Conservation (phyloP, 1,284 basidiomycete species). For the Ceratobasidium sp. region DNA sequence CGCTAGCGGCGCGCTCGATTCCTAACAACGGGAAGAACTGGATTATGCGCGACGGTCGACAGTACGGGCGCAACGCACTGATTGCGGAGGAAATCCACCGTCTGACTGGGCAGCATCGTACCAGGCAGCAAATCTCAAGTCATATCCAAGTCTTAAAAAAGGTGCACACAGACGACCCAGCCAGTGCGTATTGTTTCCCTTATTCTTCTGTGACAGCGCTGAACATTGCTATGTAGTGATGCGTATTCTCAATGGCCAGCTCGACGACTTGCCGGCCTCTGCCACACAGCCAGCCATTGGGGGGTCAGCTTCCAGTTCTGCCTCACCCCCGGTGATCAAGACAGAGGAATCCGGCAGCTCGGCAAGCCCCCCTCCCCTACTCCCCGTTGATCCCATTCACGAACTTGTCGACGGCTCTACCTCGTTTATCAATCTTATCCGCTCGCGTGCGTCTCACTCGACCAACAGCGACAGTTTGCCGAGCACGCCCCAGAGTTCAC, state of each 20-base stretch:
- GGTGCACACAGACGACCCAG: constrained; percentile 53
- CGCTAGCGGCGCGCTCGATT: constrained; percentile 55
- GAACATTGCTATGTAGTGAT: constrained; percentile 12
- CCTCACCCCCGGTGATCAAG: constrained; percentile 30
- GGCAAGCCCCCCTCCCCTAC: constrained; percentile 25
- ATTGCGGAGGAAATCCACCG: constrained; percentile 59
- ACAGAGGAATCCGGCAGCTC: constrained; percentile 29
- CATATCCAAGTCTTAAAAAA: constrained; percentile 46
- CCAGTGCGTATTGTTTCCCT: constrained; percentile 48
- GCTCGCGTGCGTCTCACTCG: constrained; percentile 14
- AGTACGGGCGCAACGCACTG: constrained; percentile 60
- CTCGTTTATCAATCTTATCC: constrained; percentile 30
- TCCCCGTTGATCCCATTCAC: constrained; percentile 9
- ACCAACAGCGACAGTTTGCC: constrained; percentile 25
- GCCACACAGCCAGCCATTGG: background rate
- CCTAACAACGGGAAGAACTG: constrained; percentile 60
- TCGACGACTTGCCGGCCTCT: constrained; percentile 27
- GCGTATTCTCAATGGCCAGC: constrained; percentile 31
- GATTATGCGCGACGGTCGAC: constrained; percentile 57
- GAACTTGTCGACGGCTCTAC: constrained; percentile 20
- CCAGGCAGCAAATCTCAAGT: constrained; percentile 45
- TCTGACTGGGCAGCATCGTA: constrained; percentile 55
- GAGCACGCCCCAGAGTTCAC: constrained; percentile 19
- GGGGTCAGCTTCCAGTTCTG: constrained; percentile 19
- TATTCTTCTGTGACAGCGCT: background rate